These are phyloP conservation scores for Yamadazyma sp. DNA, from an alignment of 805 yeast genomes.

Conservation along the genomic window DNA sequence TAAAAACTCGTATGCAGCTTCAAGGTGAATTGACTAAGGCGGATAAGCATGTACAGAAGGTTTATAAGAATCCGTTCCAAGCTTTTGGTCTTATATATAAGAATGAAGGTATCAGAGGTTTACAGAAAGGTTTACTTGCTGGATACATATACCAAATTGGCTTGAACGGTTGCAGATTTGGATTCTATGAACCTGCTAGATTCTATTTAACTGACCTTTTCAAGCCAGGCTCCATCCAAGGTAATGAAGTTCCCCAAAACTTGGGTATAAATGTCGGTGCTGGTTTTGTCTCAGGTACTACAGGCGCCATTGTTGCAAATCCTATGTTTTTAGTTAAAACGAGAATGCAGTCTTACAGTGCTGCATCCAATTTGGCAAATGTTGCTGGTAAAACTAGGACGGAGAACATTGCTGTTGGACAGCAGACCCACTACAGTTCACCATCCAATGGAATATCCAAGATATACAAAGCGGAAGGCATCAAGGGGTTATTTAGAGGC, in stretches of 20 bases:
- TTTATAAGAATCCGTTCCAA: slow-evolving; percentile 83
- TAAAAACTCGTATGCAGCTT: slow-evolving; percentile 93
- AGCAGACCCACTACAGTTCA: slow-evolving; percentile 83
- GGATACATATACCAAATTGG: slow-evolving; percentile 91
- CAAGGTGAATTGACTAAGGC: slow-evolving; percentile 83
- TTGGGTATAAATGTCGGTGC: slow-evolving; percentile 66
- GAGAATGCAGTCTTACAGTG: slow-evolving; percentile 91
- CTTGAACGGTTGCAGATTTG: slow-evolving; percentile 90
- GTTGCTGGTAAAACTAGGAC: neutral
- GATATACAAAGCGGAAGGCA: slow-evolving; percentile 67
- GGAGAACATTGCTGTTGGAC: slow-evolving; percentile 56
- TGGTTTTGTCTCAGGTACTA: slow-evolving; percentile 82
- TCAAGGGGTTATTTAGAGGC: slow-evolving; percentile 81
- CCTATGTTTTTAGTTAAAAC: slow-evolving; percentile 93
- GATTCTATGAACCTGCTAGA: slow-evolving; percentile 89
- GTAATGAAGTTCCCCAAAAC: slow-evolving; percentile 31
- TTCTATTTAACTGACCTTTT: slow-evolving; percentile 52
- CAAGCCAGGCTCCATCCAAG: slow-evolving; percentile 49
- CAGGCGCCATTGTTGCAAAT: slow-evolving; percentile 87
- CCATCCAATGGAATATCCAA: slow-evolving; percentile 65
- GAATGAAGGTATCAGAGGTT: slow-evolving; percentile 83
- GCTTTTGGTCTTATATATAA: slow-evolving; percentile 69
- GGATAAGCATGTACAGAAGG: slow-evolving; percentile 45
- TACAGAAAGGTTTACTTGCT: slow-evolving; percentile 85
- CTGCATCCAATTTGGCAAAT: slow-evolving; percentile 21